Evolutionary conservation across 2,329 filamentous ascomycete species (phyloP), one percentile per base, ranked within the genome.

Genomic region (Cytospora schulzeri): DNA sequence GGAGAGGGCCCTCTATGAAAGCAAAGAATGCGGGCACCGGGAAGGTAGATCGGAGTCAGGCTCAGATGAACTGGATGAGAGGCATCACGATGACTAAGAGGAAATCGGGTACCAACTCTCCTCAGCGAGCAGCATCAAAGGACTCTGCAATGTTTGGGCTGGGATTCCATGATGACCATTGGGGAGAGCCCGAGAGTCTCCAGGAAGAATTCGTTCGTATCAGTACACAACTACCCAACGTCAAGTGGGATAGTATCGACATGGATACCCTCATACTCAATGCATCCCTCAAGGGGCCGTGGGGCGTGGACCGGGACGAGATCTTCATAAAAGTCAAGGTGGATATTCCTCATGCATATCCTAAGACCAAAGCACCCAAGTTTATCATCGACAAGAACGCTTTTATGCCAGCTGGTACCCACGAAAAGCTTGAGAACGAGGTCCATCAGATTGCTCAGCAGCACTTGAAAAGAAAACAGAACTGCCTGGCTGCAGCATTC

Each of bases 41-140:
- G 58, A 71, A 77, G 22, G 62, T 75, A 29, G 81, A 85, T 64
- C 78, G 79, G 45, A 83, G 78, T 63, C 79, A 83, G 55, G 81
- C 83, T 26, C 86, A 89, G 67, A 86, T 90, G 62, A 85, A 84
- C 17, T 90, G 87, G 87, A 89, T 90, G 84, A 88, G 86, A 71
- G 87, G 87, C 6, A 87, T 90, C 65, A 87, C 83, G 35, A 86
- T 88, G 78, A 86, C 81, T 57, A 86, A 83, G 73, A 78, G 81
- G 62, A 85, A 83, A 68, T 72, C 77, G 1, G 77, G 77, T 1
- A 70, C 76, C 15, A 79, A 79, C n/a, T 71, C 73, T 9, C 76
- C 85, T 70, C 72, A 80, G 73, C 77, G 84, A 73, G 74, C 83
- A 71, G 74, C 81, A 71, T 79, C 85, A 68, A 77, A 85, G 77